Conservation (phyloP, 2,329 filamentous ascomycete species). For the Boeremia exigua region DNA sequence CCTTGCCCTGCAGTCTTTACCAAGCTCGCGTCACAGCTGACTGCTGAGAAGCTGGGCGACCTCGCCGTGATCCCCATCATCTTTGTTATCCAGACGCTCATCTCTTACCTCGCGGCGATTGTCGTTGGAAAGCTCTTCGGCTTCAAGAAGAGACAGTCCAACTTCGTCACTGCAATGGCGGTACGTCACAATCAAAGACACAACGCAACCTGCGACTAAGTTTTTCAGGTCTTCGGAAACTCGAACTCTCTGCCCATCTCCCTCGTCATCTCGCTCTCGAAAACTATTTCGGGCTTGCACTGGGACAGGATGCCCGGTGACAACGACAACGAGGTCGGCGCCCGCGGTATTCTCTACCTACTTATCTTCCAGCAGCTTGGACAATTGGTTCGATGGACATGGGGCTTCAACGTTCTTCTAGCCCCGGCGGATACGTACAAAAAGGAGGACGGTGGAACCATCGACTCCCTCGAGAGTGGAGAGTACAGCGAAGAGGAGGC, state of each 20-base stretch:
- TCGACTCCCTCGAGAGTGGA: conserved; percentile 54
- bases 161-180: conserved; percentile 97
- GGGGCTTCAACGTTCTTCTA: conserved; percentile 95
- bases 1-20: conserved; percentile 74
- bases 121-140: conserved; percentile 75
- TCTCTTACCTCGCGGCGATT: conserved; percentile 81
- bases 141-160: conserved; percentile 83
- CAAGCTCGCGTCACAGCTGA: conserved; percentile 93
- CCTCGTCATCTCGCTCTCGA: conserved; percentile 88
- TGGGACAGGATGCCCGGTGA: conserved; percentile 92
- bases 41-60: conserved; percentile 85
- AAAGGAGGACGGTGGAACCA: conserved; percentile 61
- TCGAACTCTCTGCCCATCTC: conserved; percentile 98
- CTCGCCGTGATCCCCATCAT: conserved; percentile 95
- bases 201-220: conserved; percentile 20
- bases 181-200: conserved; percentile 51
- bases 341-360: conserved; percentile 91
- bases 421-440: conserved; percentile 78
- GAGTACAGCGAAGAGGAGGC: conserved; percentile 61
- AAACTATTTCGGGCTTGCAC: conserved; percentile 89
- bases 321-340: conserved; percentile 92
- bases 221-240: conserved; percentile 81
- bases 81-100: conserved; percentile 83
- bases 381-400: conserved; percentile 94
- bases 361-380: conserved; percentile 98